Evolutionary conservation across 108 stramenopile genomes (phyloP).

Genomic region (Nannochloropsis gaditana): DNA sequence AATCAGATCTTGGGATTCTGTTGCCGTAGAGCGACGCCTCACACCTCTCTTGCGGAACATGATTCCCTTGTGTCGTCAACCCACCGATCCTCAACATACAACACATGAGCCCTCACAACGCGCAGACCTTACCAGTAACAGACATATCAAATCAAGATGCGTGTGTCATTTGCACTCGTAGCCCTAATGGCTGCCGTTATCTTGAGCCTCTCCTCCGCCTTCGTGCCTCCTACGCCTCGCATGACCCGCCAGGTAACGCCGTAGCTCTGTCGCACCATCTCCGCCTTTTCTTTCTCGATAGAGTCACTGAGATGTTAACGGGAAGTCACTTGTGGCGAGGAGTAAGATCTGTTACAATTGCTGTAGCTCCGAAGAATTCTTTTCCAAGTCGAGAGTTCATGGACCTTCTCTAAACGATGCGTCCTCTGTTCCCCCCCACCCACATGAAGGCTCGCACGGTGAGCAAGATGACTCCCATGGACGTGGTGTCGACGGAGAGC

Average conservation of each 20-base stretch:
- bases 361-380: no score
- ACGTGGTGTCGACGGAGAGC: neutral
- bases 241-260: neutral
- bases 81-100: neutral
- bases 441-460: slow-evolving; percentile 7
- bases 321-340: no score
- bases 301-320: no score
- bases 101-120: neutral
- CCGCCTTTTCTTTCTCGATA: no score
- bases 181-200: neutral
- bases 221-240: slow-evolving; percentile 2
- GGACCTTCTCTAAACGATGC: no score
- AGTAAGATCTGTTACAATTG: no score
- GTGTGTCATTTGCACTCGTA: neutral
- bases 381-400: no score
- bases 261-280: neutral
- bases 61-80: neutral
- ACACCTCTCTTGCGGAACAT: neutral
- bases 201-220: neutral
- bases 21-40: neutral
- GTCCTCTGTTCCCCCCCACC: neutral
- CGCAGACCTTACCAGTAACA: neutral
- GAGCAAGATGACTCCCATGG: neutral
- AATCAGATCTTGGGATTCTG: neutral
- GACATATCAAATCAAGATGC: neutral